phyloP scores from a whole-genome alignment of 805 yeast species.

The Yarrowia porcina region DNA sequence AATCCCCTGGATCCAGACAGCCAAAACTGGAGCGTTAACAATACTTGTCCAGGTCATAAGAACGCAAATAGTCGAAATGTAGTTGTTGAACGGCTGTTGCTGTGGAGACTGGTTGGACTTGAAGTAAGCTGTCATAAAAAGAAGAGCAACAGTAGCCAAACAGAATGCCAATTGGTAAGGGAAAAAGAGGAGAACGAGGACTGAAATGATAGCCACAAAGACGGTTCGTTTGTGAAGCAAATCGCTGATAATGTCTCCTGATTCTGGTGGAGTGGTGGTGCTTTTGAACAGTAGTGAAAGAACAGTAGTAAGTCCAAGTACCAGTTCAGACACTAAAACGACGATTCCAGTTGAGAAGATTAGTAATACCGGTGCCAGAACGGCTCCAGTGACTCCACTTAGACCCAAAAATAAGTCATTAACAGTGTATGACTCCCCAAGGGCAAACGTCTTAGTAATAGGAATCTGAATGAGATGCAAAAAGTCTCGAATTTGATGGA shows the following conservation, averaged over 20 bases:
- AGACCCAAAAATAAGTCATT: constrained; percentile 24
- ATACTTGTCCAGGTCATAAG: constrained; percentile 77
- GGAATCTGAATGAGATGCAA: constrained; percentile 9
- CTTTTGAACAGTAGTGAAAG: background rate
- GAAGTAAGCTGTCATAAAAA: constrained; percentile 44
- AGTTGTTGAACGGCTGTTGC: constrained; percentile 46
- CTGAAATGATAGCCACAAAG: background rate
- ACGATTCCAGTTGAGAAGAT: constrained; percentile 6
- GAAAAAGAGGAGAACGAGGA: constrained; percentile 35
- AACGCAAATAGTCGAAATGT: constrained; percentile 57
- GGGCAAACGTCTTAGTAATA: background rate
- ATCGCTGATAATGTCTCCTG: background rate
- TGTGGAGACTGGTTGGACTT: background rate
- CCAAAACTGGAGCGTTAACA: constrained; percentile 68
- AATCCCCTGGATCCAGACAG: constrained; percentile 79
- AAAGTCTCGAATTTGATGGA: background rate
- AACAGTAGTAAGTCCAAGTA: background rate
- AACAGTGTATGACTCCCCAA: background rate
- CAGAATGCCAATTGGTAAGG: constrained; percentile 81
- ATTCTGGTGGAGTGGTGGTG: background rate
- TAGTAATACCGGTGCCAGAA: background rate
- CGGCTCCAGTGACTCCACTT: background rate
- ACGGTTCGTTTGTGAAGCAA: background rate
- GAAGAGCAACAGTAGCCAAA: constrained; percentile 58
- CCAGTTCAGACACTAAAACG: background rate